Evolutionary conservation across 139 green algal genomes (phyloP), one percentile per base, ranked within the genome.

Genomic region (Microglena sp.): DNA sequence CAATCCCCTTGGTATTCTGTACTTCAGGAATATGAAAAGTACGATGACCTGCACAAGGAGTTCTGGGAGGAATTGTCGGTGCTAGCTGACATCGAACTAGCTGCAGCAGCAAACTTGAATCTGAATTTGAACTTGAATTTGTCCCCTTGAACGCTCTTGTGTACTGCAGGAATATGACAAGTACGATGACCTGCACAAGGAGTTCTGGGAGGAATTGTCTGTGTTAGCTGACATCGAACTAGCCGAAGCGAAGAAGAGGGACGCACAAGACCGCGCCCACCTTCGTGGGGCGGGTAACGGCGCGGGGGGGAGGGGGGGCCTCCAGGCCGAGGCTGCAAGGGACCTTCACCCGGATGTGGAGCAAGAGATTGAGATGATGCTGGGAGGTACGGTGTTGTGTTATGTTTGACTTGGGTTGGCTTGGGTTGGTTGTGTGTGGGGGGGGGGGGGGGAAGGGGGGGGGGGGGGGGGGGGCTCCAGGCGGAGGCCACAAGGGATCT

Each of bases 141-240:
- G n/a, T n/a, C n/a, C n/a, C n/a, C n/a, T n/a, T n/a, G n/a, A n/a
- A n/a, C n/a, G n/a, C n/a, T n/a, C n/a, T n/a, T n/a, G n/a, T n/a
- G n/a, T n/a, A n/a, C n/a, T n/a, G n/a, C 71, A 90, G 80, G 81
- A 86, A 50, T 83, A 93, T 58, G 89, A 95, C 74, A 77, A 60
- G 35, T 69, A 82, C 44, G 73, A 89, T 4, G 45, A 63, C 24
- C 27, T 75, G 62, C 78, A 86, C 56, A 36, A 34, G 21, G 69
- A 76, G 43, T 84, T 80, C 60, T 83, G 77, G 77, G n/a, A 64
- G 44, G 72, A 72, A 31, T 55, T 81, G 60, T 45, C 60, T 27
- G 28, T 67, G 31, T 62, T 77, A 8, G 50, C 75, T 24, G 59
- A 85, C 27, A 55, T 60, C 0, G 78, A 82, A 56, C 72, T 85